Conservation (phyloP, 768 basidiomycete species). For the Udeniomyces megalosporus region DNA sequence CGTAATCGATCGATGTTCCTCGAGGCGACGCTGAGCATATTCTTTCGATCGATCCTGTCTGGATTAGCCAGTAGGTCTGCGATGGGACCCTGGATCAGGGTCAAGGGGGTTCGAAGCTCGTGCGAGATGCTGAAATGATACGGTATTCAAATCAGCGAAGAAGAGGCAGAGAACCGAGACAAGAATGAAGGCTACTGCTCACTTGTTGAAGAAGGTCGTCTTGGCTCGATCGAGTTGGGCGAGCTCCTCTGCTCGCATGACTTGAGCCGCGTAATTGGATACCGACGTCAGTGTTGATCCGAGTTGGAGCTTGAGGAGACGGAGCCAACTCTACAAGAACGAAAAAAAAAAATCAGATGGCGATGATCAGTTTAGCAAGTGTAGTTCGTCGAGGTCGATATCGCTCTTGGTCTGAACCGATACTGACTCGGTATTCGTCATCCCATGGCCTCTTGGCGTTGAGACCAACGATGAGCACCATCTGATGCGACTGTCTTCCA, state of each 20-base stretch:
- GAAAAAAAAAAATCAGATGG: too few relatives aligned
- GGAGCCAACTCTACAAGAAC: conserved; percentile 18
- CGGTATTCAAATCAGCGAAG: neutral
- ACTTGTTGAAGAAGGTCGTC: conserved; percentile 25
- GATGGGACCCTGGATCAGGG: conserved; percentile 24
- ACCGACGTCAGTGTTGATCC: conserved; percentile 20
- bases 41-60: conserved; percentile 17
- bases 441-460: conserved; percentile 24
- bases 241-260: conserved; percentile 20
- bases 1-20: conserved; percentile 30
- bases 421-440: conserved; percentile 19
- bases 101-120: conserved; percentile 24
- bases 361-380: neutral
- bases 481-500: neutral
- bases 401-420: neutral
- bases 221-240: conserved; percentile 24
- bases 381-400: too few relatives aligned
- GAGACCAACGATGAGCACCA: conserved; percentile 22
- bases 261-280: conserved; percentile 22
- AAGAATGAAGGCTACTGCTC: neutral
- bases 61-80: conserved; percentile 16
- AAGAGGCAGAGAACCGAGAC: neutral
- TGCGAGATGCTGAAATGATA: too few relatives aligned
- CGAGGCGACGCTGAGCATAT: conserved; percentile 18
- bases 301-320: conserved; percentile 18